These are phyloP conservation scores for Pseudogymnoascus sp. DNA, from an alignment of 2,329 filamentous ascomycete genomes.

Conservation along the genomic window DNA sequence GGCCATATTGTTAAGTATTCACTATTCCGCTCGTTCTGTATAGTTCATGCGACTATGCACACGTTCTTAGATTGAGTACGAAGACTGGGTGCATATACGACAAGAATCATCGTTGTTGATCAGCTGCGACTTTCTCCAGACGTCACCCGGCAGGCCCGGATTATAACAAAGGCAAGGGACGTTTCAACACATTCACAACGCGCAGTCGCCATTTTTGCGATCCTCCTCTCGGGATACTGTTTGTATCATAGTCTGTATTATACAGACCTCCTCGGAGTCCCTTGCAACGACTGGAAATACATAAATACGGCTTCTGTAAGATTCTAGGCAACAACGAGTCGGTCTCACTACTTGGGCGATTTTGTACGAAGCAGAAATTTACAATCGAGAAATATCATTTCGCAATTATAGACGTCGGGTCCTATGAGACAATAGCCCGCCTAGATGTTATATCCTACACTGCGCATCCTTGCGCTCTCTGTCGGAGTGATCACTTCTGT, in stretches of 20 bases:
- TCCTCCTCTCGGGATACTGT: background rate
- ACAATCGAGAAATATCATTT: background rate
- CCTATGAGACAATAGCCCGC: background rate
- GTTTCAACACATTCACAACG: background rate
- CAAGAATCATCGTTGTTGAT: background rate
- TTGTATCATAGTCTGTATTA: background rate
- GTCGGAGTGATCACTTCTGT: background rate
- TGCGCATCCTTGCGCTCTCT: background rate
- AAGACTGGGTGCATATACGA: background rate
- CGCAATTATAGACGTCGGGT: background rate
- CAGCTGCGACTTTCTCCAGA: background rate
- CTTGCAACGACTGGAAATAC: background rate
- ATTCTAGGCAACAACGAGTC: background rate
- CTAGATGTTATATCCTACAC: background rate
- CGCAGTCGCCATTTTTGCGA: background rate
- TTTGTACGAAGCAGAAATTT: background rate
- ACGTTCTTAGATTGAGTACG: background rate
- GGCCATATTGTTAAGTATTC: background rate
- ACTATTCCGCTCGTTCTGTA: background rate
- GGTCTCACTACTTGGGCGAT: background rate
- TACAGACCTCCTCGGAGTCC: background rate
- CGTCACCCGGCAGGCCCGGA: conserved; percentile 4
- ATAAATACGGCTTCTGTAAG: background rate
- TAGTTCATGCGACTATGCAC: conserved; percentile 11
- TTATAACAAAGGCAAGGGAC: conserved; percentile 5